Evolutionary conservation across 306 rosid genomes (phyloP), one percentile per base, ranked within the genome.

Genomic region (Aeschynomene evenia): DNA sequence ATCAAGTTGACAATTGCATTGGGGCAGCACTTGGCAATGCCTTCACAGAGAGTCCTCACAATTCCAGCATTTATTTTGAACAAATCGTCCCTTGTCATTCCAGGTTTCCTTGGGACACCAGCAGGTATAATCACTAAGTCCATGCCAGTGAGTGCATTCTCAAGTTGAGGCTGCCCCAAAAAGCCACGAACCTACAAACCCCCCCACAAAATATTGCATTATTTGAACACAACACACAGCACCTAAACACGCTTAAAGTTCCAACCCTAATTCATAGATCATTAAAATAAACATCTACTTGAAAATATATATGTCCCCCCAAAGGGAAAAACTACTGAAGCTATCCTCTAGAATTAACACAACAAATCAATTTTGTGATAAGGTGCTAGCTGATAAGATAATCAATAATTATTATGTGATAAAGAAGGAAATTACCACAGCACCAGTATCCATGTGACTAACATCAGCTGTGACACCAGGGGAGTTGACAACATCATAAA

Each of bases 381-480:
- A 28, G 31, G 6, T 34, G 40, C 40, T n/a, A n/a, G n/a, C n/a
- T n/a, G 2, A 34, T 34, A 3, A 33, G 22, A 62, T 23, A 28
- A 28, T 28, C 31, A 28, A 28, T 28, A 28, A 28, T 28, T 28
- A 7, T 37, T 28, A 7, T 37, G 20, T 26, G 6, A 29, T 19
- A 77, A 4, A 63, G 70, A 45, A 29, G 4, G 4, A 78, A 49
- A 65, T 81, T 86, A 91, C 99, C 96, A 95, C 97, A 9, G 96
- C 97, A 68, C 92, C 95, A 36, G 99, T 89, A 74, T 91, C 99
- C 91, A 91, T 91, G 80, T 95, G 99, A 60, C 97, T 87, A 72
- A 95, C 81, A 78, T 95, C 99, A 72, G 96, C 95, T 1, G 99
- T 95, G 72, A 91, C 97, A 29, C 99, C 99, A 7, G 99, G 99